Evolutionary conservation across 192 early-diverging fungal genomes (phyloP), one percentile per base, ranked within the genome.

Genomic region (Borealophlyctis nickersoniae): DNA sequence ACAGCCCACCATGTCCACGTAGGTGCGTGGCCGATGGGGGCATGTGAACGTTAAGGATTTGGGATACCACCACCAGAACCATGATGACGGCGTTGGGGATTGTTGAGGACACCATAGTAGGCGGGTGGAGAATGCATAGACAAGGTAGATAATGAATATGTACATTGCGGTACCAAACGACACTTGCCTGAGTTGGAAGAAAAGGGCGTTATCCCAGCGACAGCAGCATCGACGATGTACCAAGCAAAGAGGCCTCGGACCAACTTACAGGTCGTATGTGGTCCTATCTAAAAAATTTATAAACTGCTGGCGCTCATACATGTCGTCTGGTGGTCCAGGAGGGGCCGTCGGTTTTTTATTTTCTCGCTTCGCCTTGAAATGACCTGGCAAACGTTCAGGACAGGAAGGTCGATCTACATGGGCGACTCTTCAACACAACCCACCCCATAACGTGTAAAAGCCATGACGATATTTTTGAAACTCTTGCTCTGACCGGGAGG

Each of bases 361-460:
- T 11, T 36, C 35, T 33, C 49, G 14, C 23, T 53, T 52, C 54
- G 22, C 36, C 24, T 19, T 24, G 19, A 64, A 27, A 32, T 64
- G 52, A 11, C 52, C 62, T 64, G 51, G 16, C n/a, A n/a, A n/a
- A n/a, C n/a, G n/a, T n/a, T n/a, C n/a, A n/a, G n/a, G n/a, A n/a
- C n/a, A n/a, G n/a, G n/a, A n/a, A n/a, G n/a, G n/a, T n/a, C n/a
- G n/a, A n/a, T n/a, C n/a, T n/a, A n/a, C n/a, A n/a, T n/a, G n/a
- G n/a, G n/a, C n/a, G n/a, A n/a, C n/a, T n/a, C n/a, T n/a, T n/a
- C n/a, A n/a, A n/a, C n/a, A n/a, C n/a, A n/a, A n/a, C n/a, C 16
- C 54, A 68, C 66, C 48, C 29, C 30, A 68, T 4, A 68, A 27
- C 27, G 33, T 68, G 56, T 54, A 68, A 29, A 68, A 68, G n/a